A percentile compares a stretch with the other conserved stretches of the same genome.
phyloP scores from a whole-genome alignment of 2,329 filamentous ascomycete genomes.

The Sphaerulina populicola region DNA sequence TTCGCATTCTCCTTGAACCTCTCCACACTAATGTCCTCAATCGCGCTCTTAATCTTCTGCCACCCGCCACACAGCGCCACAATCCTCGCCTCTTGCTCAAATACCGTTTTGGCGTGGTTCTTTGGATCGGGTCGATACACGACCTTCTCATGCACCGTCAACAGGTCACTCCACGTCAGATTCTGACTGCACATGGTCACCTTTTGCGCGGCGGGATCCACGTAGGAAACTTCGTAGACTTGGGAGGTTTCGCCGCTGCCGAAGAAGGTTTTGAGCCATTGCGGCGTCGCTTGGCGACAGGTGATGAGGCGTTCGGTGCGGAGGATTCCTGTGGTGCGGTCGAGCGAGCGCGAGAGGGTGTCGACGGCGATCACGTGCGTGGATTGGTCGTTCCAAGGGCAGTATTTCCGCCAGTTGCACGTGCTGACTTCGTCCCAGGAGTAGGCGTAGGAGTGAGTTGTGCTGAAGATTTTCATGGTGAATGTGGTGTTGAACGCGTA shows the following conservation, averaged over 20 bases:
- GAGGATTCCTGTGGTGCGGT: constrained; percentile 57
- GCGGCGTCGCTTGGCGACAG: constrained; percentile 58
- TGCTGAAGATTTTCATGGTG: constrained; percentile 96
- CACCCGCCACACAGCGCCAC: constrained; percentile 92
- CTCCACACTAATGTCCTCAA: constrained; percentile 84
- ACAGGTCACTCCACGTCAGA: constrained; percentile 81
- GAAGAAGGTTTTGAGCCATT: constrained; percentile 73
- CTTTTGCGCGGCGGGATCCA: constrained; percentile 72
- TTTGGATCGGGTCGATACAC: constrained; percentile 20
- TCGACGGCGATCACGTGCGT: constrained; percentile 94
- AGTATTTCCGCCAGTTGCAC: constrained; percentile 98
- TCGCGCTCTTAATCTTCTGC: constrained; percentile 93
- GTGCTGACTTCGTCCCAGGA: constrained; percentile 97
- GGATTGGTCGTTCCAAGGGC: constrained; percentile 95
- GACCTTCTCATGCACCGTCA: constrained; percentile 89
- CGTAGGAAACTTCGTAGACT: constrained; percentile 93
- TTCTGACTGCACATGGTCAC: constrained; percentile 97
- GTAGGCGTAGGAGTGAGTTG: constrained; percentile 84
- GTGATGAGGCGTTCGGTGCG: constrained; percentile 63
- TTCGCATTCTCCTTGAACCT: constrained; percentile 85
- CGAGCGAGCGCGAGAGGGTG: constrained; percentile 66
- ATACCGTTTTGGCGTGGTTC: constrained; percentile 54
- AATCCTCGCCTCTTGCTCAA: constrained; percentile 83
- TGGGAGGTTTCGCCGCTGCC: constrained; percentile 73
- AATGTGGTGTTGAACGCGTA: not conserved